Base-by-base conservation (phyloP, 257 asterid species). In the Ophiorrhiza pumila region DNA sequence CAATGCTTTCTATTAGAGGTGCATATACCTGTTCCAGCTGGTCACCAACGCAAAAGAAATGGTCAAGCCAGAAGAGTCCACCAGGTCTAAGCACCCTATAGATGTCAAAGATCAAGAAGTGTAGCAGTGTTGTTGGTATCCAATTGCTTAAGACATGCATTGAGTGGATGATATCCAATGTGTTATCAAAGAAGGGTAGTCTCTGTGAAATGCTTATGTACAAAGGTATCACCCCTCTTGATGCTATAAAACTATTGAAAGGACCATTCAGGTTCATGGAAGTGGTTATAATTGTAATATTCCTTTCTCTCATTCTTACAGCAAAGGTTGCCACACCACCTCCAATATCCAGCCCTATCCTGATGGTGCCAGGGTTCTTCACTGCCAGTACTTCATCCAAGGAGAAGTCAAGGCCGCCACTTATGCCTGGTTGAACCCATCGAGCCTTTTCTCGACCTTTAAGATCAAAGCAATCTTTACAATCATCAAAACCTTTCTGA, bases 271-370 rank as follows among this genome's bases (percentile, higher is more conserved):
- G 75, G 35, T 89, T 89, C 90, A 91, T 82, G 23, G 92, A 83
- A 0, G 83, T 87, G 53, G 97, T 91, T 20, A 87, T 39, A 1
- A 91, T 83, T 22, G 91, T 89, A 10, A 87, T 67, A 75, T 86
- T 85, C 29, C 84, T 81, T 27, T 87, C 88, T 77, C 82, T 87
- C 97, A 87, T 89, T 61, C 95, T 78, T 35, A 84, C 96, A 0
- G 97, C 93, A 72, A 87, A 91, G 31, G 93, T 91, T 25, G 87
- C 96, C 77, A 79, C 87, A 1, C 96, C 97, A 8, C 96, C 96
- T 15, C 97, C 97, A 29, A 91, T 86, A 76, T 89, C 96, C 13
- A 89, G 89, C 11, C 96, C 96, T 12, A 86, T 85, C 59, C 91
- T 79, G 15, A 87, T 63, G 10, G 88, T 73, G 1, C 96, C 96